A percentile compares a stretch with the other conserved stretches of the same genome.
These are phyloP conservation scores for Macrophomina pseudophaseolina DNA, from an alignment of 2,329 filamentous ascomycete genomes.

Conservation along the genomic window DNA sequence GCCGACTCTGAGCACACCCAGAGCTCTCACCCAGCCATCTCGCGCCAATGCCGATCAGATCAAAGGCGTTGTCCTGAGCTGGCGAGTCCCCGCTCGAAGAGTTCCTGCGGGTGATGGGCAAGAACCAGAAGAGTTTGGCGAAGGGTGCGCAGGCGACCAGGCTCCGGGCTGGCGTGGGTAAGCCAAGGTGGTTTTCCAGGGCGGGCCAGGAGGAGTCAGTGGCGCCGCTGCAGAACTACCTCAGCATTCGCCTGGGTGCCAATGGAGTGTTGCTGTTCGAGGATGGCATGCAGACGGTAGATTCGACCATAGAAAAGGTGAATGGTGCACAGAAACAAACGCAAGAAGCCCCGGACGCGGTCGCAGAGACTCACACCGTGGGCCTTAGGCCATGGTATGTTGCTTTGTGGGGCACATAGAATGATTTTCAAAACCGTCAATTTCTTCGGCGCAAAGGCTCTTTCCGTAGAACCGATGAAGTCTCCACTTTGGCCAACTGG, in stretches of 20 bases:
- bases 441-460: too few species aligned
- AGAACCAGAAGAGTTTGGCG: not conserved
- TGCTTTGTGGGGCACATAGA: too few species aligned
- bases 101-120: not conserved
- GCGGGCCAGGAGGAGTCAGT: not conserved
- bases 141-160: not conserved
- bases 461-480: too few species aligned
- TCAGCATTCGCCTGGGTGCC: not conserved
- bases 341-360: too few species aligned
- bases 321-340: too few species aligned
- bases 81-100: not conserved
- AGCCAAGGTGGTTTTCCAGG: not conserved
- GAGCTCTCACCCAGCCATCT: not conserved
- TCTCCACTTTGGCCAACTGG: too few species aligned
- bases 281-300: too few species aligned
- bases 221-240: not conserved
- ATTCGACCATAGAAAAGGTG: too few species aligned
- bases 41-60: not conserved
- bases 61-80: not conserved
- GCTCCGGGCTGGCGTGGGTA: not conserved
- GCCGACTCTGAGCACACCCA: not conserved
- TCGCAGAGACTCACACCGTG: too few species aligned
- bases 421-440: too few species aligned
- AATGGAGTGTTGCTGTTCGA: not conserved
- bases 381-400: too few species aligned